phyloP scores from a whole-genome alignment of 108 stramenopile genomes.

The Schizochytrium sp. region DNA sequence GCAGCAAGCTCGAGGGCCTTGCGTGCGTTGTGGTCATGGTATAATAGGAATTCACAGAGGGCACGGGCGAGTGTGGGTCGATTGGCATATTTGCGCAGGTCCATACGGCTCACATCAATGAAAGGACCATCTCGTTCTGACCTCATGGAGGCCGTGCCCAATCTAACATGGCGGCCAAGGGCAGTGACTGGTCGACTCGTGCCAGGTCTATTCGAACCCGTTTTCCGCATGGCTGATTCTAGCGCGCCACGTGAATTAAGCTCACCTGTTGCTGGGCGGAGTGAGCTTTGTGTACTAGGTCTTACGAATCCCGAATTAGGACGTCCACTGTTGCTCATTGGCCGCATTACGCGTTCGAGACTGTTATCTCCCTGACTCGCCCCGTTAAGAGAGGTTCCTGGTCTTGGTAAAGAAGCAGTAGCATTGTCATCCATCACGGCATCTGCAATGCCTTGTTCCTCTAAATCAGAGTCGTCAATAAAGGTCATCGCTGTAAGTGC shows the following conservation, averaged over 20 bases:
- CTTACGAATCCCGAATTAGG: slow-evolving; percentile 75
- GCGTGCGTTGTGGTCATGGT: slow-evolving; percentile 75
- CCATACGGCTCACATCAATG: slow-evolving; percentile 73
- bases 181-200: slow-evolving; percentile 73
- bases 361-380: slow-evolving; percentile 59
- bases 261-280: slow-evolving; percentile 64
- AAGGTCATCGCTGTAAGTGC: slow-evolving; percentile 72
- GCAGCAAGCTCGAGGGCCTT: slow-evolving; percentile 78
- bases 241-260: slow-evolving; percentile 5
- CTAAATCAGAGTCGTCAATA: slow-evolving; percentile 80
- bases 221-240: slow-evolving; percentile 65
- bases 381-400: slow-evolving; percentile 74
- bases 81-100: slow-evolving; percentile 71
- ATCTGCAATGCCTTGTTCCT: slow-evolving; percentile 78
- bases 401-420: slow-evolving; percentile 71
- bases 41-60: slow-evolving; percentile 75
- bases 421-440: slow-evolving; percentile 78
- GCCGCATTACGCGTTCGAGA: slow-evolving; percentile 60
- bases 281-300: slow-evolving; percentile 63
- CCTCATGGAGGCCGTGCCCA: slow-evolving; percentile 75
- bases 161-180: slow-evolving; percentile 73
- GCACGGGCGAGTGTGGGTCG: slow-evolving; percentile 70
- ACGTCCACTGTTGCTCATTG: slow-evolving; percentile 71
- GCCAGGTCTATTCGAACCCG: slow-evolving; percentile 65
- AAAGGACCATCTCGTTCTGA: slow-evolving; percentile 65